These are phyloP conservation scores for Emergomyces pasteurianus DNA, from an alignment of 2,329 filamentous ascomycete genomes.

Conservation along the genomic window DNA sequence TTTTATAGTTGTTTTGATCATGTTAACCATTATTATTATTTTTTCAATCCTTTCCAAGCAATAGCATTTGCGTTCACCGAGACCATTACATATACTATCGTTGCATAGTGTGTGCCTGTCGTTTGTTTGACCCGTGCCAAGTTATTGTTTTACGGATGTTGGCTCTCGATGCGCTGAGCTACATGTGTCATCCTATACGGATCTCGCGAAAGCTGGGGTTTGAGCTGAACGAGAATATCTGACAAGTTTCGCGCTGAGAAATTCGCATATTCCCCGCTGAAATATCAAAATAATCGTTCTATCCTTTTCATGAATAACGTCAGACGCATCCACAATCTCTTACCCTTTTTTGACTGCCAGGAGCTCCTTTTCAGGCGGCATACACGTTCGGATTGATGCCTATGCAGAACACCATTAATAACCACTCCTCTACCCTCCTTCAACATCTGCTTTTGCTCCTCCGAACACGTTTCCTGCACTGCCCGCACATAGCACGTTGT, in stretches of 20 bases:
- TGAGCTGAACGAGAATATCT: not conserved
- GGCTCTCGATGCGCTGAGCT: not conserved
- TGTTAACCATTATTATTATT: not conserved
- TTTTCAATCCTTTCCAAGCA: not conserved
- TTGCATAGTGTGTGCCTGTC: not conserved
- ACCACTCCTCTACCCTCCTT: constrained; percentile 42
- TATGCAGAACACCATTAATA: constrained; percentile 48
- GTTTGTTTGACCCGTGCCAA: not conserved
- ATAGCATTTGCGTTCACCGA: not conserved
- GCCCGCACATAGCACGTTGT: constrained; percentile 51
- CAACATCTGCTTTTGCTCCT: constrained; percentile 39
- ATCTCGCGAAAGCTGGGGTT: not conserved
- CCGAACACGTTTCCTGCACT: constrained; percentile 40
- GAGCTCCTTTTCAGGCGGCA: not conserved
- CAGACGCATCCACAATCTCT: not conserved
- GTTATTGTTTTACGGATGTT: not conserved
- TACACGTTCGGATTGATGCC: constrained; percentile 25
- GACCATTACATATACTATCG: not conserved
- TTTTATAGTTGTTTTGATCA: not conserved
- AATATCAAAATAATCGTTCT: not conserved
- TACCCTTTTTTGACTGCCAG: not conserved
- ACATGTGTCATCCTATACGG: not conserved
- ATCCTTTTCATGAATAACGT: not conserved
- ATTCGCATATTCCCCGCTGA: not conserved
- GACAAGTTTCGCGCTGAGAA: not conserved